A percentile compares a stretch with the other conserved stretches of the same genome.
Conservation (phyloP, 306 rosid genomes). For the Psophocarpus tetragonolobus region DNA sequence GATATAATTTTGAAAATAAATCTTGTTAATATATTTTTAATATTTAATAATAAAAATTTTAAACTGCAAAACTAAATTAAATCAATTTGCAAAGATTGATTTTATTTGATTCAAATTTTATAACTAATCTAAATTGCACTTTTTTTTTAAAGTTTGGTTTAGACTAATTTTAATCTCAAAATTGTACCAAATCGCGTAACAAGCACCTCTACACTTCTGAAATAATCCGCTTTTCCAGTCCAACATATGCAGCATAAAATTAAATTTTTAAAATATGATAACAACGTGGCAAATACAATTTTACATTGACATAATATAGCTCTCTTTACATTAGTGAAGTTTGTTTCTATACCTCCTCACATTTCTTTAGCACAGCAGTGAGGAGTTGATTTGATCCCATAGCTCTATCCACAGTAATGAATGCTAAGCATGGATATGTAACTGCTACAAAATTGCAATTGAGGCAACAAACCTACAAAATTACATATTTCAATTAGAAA, state of each 20-base stretch:
- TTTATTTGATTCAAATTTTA: too few species aligned
- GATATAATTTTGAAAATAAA: too few species aligned
- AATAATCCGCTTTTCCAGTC: not conserved
- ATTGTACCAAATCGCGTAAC: too few species aligned
- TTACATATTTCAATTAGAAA: conserved; percentile 26
- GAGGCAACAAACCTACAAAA: conserved; percentile 37
- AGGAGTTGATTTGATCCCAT: conserved; percentile 34
- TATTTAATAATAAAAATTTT: too few species aligned
- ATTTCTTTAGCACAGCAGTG: conserved; percentile 24
- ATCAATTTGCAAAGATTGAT: too few species aligned
- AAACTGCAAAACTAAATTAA: too few species aligned
- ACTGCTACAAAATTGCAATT: conserved; percentile 48
- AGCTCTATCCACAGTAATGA: conserved; percentile 29
- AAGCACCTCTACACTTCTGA: too few species aligned
- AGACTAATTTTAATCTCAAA: too few species aligned
- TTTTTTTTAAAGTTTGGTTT: too few species aligned
- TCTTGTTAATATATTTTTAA: too few species aligned
- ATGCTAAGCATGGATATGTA: conserved; percentile 29
- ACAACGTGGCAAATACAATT: conserved; percentile 31
- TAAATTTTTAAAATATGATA: conserved; percentile 31
- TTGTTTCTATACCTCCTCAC: conserved; percentile 1
- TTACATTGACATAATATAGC: conserved; percentile 32
- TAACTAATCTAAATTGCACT: too few species aligned
- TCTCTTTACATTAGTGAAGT: conserved; percentile 21
- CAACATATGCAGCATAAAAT: conserved; percentile 17